Conservation (phyloP, 192 early-diverging fungal genomes). For the Pilobolus umbonatus region DNA sequence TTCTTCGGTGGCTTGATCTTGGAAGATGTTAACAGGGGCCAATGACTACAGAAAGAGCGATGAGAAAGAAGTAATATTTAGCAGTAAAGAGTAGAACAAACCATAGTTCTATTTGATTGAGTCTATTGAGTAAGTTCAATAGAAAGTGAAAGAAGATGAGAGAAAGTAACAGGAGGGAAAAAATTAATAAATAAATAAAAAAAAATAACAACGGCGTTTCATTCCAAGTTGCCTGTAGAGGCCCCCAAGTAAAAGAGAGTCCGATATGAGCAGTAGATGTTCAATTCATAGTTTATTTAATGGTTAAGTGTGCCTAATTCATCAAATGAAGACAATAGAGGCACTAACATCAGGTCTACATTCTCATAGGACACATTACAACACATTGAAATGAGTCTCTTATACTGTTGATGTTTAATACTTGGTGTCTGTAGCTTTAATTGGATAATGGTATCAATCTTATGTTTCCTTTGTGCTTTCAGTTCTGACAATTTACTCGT, state of each 20-base stretch:
- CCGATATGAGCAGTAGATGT: too few relatives aligned
- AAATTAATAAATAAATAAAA: too few relatives aligned
- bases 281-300: too few relatives aligned
- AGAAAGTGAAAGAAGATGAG: too few relatives aligned
- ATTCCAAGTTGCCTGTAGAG: too few relatives aligned
- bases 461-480: constrained; percentile 23
- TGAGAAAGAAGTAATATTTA: not conserved
- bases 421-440: constrained; percentile 34
- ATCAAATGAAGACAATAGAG: constrained; percentile 61
- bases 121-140: too few relatives aligned
- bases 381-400: constrained; percentile 61
- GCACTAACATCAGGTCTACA: constrained; percentile 54
- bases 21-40: constrained; percentile 89
- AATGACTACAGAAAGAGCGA: constrained; percentile 40
- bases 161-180: too few relatives aligned
- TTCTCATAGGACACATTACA: constrained; percentile 59
- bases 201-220: too few relatives aligned
- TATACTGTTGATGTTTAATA: constrained; percentile 55
- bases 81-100: not conserved
- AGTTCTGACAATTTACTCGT: constrained; percentile 9
- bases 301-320: too few relatives aligned
- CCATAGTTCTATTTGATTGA: too few relatives aligned
- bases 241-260: too few relatives aligned
- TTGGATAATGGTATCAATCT: constrained; percentile 41
- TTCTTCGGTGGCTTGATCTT: constrained; percentile 93